Percentiles rank a stretch among this genome's conserved stretches.
These are phyloP conservation scores for Myxozyma lipomycoides DNA, from an alignment of 805 yeast genomes.

Conservation along the genomic window DNA sequence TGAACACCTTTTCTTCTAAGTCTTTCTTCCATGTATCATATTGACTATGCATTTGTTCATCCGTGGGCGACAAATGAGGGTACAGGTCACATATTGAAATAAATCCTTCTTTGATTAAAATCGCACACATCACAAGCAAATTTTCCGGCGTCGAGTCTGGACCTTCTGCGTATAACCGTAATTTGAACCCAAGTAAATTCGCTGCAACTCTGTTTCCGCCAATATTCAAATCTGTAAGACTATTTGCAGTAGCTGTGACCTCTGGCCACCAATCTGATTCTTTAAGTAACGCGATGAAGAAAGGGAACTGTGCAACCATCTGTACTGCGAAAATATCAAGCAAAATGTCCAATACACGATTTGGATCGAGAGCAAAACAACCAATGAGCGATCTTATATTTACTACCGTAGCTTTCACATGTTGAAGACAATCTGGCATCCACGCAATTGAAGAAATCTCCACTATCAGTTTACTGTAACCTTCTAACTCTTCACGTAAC, in stretches of 20 bases:
- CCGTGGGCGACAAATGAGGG: slow-evolving; percentile 53
- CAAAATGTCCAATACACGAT: slow-evolving; percentile 60
- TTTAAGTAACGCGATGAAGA: slow-evolving; percentile 50
- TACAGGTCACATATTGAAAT: slow-evolving; percentile 61
- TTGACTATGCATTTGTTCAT: slow-evolving; percentile 44
- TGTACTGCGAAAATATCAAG: slow-evolving; percentile 50
- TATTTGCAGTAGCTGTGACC: slow-evolving; percentile 1
- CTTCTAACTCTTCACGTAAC: slow-evolving; percentile 71
- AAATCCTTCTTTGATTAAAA: slow-evolving; percentile 62
- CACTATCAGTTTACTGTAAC: slow-evolving; percentile 58
- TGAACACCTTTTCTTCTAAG: slow-evolving; percentile 53
- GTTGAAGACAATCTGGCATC: slow-evolving; percentile 32
- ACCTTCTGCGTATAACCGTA: slow-evolving; percentile 33
- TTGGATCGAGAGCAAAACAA: slow-evolving; percentile 70
- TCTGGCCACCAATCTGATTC: slow-evolving; percentile 67
- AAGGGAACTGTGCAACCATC: slow-evolving; percentile 44
- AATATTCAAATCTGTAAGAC: slow-evolving; percentile 1
- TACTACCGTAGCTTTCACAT: slow-evolving; percentile 40
- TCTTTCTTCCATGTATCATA: slow-evolving; percentile 46
- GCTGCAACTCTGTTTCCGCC: slow-evolving; percentile 61
- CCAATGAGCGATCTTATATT: slow-evolving; percentile 61
- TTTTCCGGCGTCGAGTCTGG: slow-evolving; percentile 42
- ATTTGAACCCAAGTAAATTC: slow-evolving; percentile 49
- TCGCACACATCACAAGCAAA: slow-evolving; percentile 46
- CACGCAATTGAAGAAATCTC: slow-evolving; percentile 24